phyloP scores from a whole-genome alignment of 192 early-diverging fungal genomes.

The Gonapodya sp. region DNA sequence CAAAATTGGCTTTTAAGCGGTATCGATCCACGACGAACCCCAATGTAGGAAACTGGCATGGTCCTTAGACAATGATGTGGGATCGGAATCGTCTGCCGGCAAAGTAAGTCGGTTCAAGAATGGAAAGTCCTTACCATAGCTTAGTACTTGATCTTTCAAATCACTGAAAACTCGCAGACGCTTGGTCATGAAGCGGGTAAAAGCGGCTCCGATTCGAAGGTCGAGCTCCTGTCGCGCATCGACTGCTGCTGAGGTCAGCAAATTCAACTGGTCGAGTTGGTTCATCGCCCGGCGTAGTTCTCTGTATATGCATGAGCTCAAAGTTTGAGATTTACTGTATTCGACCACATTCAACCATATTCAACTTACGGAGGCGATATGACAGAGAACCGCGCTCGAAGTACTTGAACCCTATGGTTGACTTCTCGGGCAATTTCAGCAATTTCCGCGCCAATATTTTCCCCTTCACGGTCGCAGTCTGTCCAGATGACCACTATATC shows the following conservation, averaged over 20 bases:
- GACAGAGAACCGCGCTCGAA: conserved; percentile 82
- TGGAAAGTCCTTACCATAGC: conserved; percentile 80
- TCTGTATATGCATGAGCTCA: conserved; percentile 23
- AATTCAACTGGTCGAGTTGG: conserved; percentile 61
- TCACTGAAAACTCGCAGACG: conserved; percentile 45
- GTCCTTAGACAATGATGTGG: conserved; percentile 37
- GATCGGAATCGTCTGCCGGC: too few relatives aligned
- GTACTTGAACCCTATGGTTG: conserved; percentile 59
- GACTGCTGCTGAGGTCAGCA: conserved; percentile 66
- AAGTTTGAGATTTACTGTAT: conserved; percentile 1
- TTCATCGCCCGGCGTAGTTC: conserved; percentile 72
- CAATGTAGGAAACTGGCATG: conserved; percentile 93
- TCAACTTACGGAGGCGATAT: conserved; percentile 55
- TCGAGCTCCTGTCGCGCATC: conserved; percentile 80
- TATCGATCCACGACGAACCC: conserved; percentile 92
- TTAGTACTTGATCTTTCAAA: conserved; percentile 54
- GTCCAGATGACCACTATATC: conserved; percentile 90
- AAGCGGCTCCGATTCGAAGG: conserved; percentile 79
- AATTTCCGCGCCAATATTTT: conserved; percentile 83
- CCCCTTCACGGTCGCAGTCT: conserved; percentile 96
- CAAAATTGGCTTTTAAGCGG: conserved; percentile 62
- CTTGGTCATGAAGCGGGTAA: conserved; percentile 87
- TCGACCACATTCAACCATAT: neutral
- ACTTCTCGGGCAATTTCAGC: conserved; percentile 47
- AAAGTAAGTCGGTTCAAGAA: too few relatives aligned